Evolutionary conservation across 495 filamentous ascomycete species (phyloP).

Genomic region (Hyaloscypha bicolor): DNA sequence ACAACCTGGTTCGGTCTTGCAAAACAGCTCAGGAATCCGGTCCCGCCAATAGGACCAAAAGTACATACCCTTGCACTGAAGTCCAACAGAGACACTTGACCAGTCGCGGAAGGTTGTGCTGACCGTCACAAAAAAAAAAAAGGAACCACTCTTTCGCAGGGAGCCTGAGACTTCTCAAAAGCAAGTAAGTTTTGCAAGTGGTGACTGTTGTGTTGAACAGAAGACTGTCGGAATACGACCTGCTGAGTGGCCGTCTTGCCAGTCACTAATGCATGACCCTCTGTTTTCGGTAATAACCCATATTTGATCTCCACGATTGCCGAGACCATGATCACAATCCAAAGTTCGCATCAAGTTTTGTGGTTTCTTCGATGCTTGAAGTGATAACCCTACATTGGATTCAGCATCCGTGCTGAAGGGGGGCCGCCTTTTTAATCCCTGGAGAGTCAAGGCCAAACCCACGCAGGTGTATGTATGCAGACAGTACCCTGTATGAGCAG

Average conservation of each 20-base stretch:
- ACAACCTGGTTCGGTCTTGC: not conserved
- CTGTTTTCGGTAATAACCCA: conserved; percentile 5
- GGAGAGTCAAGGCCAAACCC: not conserved
- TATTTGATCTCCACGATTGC: not conserved
- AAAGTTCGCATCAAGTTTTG: not conserved
- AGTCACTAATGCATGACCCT: conserved; percentile 2
- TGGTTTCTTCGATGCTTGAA: not conserved
- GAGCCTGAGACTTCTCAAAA: not conserved
- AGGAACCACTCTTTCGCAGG: not conserved
- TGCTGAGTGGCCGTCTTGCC: not conserved
- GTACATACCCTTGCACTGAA: not conserved
- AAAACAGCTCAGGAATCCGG: not conserved
- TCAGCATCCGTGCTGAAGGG: not conserved
- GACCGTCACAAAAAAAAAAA: not conserved
- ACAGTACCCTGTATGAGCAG: not conserved
- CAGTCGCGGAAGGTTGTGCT: not conserved
- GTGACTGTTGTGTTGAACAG: not conserved
- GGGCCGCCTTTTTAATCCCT: not conserved
- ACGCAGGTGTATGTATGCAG: too few relatives aligned
- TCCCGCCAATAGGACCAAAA: not conserved
- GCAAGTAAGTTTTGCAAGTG: not conserved
- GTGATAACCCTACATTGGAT: not conserved
- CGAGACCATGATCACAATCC: not conserved
- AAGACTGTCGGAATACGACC: not conserved
- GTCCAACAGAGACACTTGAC: not conserved